Base-by-base conservation (phyloP, 768 basidiomycete genomes). In the Phanerodontia chrysosporium region DNA sequence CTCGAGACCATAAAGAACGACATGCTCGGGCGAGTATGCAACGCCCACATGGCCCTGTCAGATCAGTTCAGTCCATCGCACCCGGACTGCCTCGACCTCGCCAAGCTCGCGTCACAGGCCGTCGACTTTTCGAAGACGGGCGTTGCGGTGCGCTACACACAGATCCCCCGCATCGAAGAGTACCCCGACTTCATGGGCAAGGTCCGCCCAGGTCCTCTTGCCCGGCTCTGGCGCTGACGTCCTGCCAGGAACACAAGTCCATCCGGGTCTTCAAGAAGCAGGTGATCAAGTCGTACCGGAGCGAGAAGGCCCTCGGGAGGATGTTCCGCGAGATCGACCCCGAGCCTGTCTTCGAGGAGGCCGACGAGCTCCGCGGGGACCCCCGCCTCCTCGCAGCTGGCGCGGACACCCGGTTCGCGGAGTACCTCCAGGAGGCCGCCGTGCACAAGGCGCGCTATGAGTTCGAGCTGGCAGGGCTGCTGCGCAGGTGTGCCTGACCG, bases 161-260 rank as follows among this genome's bases (percentile, higher is more conserved):
- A 57, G 30, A 39, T 61, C 3, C 60, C 60, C 3, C 29, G 9
- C 1, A 30, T 61, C 18, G n/a, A 25, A 22, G 36, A 51, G 44
- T 61, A 61, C 22, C 60, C 60, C 10, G 60, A 61, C 25, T 61
- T 57, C 49, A 61, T 61, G 60, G 60, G 60, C 14, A 61, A 61
- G 56, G 60, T 57, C 14, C 9, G 45, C 45, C 2, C 21, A 8
- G 39, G 8, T 3, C 29, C 2, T 36, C 25, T 21, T 48, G 12
- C 45, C 3, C 10, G 45, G 16, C 44, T 36, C 8, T 44, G 27
- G 32, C n/a, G 13, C 36, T 45, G 29, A 29, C 9, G 22, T 16
- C 29, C 9, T 44, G 14, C 8, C 29, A 61, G 60, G 55, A 57
- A n/a, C 46, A 51, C 28, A 61, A 52, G 49, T 30, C 60, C 7